Percentiles rank a stretch among this genome's conserved stretches.
Evolutionary conservation across 768 basidiomycete genomes (phyloP).

Genomic region (Russula abietina): DNA sequence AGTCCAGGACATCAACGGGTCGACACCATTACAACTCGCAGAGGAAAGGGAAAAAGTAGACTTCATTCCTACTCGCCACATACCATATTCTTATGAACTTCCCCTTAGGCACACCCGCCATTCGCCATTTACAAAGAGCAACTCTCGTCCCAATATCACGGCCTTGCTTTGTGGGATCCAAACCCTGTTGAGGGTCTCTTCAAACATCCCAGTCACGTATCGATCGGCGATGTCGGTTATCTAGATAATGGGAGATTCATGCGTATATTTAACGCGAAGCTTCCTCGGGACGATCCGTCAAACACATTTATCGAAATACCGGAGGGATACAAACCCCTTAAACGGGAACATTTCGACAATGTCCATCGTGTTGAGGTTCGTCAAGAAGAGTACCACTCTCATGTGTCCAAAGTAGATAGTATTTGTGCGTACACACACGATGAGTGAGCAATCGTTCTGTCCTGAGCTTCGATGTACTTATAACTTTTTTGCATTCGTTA

Average conservation of each 20-base stretch:
- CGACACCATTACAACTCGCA: too few species aligned
- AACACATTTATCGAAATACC: background rate
- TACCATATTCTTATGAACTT: too few species aligned
- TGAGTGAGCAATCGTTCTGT: background rate
- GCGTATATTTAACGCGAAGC: conserved; percentile 20
- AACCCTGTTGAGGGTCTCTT: conserved; percentile 13
- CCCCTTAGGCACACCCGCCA: too few species aligned
- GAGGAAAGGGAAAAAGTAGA: too few species aligned
- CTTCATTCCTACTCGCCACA: too few species aligned
- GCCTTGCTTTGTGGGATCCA: conserved; percentile 23
- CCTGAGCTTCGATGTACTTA: background rate
- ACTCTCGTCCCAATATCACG: too few species aligned
- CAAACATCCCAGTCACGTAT: background rate
- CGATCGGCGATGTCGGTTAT: conserved; percentile 24
- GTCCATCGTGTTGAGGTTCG: background rate
- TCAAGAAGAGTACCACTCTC: too few species aligned
- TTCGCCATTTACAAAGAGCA: too few species aligned
- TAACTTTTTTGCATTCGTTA: background rate
- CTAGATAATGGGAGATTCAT: conserved; percentile 17
- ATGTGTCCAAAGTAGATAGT: too few species aligned
- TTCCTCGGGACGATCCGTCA: background rate
- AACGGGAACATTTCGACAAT: too few species aligned
- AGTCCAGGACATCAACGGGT: too few species aligned
- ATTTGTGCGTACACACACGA: background rate
- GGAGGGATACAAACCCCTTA: too few species aligned